phyloP scores from a whole-genome alignment of 2,329 filamentous ascomycete species.

The Camptophora hylomeconis region DNA sequence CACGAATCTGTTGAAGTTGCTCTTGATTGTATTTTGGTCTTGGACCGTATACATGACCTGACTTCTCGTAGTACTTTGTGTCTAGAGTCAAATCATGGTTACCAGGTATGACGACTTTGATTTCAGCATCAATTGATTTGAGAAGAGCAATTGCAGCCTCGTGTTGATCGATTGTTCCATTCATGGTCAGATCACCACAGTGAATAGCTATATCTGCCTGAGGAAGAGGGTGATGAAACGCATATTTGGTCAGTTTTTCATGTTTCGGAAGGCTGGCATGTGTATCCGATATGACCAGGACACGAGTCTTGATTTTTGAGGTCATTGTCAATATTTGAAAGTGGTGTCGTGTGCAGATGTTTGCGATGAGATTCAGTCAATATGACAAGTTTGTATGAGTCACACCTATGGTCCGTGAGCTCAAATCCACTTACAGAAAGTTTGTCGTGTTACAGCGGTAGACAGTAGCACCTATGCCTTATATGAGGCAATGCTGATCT shows the following conservation, averaged over 20 bases:
- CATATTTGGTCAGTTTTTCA: neutral
- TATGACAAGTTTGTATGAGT: neutral
- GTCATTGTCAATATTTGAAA: neutral
- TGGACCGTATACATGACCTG: conserved; percentile 18
- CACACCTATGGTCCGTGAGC: neutral
- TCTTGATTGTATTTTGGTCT: conserved; percentile 15
- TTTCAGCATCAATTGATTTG: conserved; percentile 33
- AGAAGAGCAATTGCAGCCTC: conserved; percentile 35
- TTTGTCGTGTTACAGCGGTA: neutral
- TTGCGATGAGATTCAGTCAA: no score
- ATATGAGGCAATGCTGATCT: no score
- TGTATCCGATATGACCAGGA: conserved; percentile 16
- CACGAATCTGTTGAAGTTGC: conserved; percentile 23
- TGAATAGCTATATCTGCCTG: conserved; percentile 42
- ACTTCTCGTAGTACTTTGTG: conserved; percentile 31
- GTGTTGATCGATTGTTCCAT: conserved; percentile 37
- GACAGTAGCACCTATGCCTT: no score
- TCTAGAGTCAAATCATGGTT: conserved; percentile 51
- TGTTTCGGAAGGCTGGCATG: conserved; percentile 8
- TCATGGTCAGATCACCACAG: conserved; percentile 45
- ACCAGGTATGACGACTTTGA: conserved; percentile 51
- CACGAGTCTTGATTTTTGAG: conserved; percentile 9
- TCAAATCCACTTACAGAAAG: neutral
- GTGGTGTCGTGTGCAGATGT: neutral
- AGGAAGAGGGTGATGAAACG: conserved; percentile 32